phyloP scores from a whole-genome alignment of 768 basidiomycete genomes.

The Termitomyces titanicus region DNA sequence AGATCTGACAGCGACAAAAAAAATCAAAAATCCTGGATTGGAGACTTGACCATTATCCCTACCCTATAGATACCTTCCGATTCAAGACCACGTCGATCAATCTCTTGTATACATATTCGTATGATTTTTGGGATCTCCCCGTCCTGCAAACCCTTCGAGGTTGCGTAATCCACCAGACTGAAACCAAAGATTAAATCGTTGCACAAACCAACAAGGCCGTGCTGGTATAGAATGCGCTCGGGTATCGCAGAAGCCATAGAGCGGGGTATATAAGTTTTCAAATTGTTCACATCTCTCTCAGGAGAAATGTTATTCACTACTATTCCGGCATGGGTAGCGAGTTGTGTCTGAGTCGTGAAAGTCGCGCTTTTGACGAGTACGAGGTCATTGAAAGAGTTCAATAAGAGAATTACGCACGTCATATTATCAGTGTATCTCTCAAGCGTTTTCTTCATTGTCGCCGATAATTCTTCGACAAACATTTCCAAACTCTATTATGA shows the following conservation, averaged over 20 bases:
- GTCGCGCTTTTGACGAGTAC: conserved; percentile 56
- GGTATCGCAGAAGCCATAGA: conserved; percentile 65
- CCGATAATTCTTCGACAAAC: conserved; percentile 72
- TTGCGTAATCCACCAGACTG: conserved; percentile 85
- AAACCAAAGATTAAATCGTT: conserved; percentile 89
- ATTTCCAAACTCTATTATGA: conserved; percentile 66
- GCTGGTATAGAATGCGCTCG: conserved; percentile 70
- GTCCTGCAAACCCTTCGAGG: conserved; percentile 68
- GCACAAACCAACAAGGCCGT: conserved; percentile 80
- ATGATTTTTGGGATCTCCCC: conserved; percentile 79
- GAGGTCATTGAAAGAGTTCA: neutral
- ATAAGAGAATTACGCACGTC: conserved; percentile 41
- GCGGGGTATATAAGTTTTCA: conserved; percentile 55
- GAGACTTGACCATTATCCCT: conserved; percentile 17
- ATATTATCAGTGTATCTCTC: conserved; percentile 79
- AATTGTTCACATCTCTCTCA: conserved; percentile 59
- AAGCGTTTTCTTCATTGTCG: conserved; percentile 57
- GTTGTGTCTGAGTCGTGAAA: conserved; percentile 66
- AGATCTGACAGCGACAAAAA: conserved; percentile 52
- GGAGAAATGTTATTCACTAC: conserved; percentile 67
- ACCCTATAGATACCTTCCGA: conserved; percentile 82
- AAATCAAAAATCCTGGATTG: neutral
- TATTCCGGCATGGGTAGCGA: conserved; percentile 61
- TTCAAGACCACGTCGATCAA: conserved; percentile 76
- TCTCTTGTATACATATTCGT: conserved; percentile 74